These are phyloP conservation scores for Epipyxis sp. DNA, from an alignment of 108 stramenopile species.

Conservation along the genomic window DNA sequence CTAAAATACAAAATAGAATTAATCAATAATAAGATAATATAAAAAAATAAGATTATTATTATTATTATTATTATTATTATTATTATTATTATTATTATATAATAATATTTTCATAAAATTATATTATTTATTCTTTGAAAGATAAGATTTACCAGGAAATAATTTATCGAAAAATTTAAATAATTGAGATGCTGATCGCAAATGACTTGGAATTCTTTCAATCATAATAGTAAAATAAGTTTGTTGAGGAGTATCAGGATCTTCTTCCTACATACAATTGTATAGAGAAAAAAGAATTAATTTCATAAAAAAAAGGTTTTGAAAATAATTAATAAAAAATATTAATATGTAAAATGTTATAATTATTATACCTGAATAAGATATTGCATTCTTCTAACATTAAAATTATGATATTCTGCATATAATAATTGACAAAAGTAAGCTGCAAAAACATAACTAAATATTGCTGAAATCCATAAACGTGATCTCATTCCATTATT, in stretches of 20 bases:
- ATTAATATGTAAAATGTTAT: no score
- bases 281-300: no score
- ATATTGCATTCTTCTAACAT: neutral
- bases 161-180: slow-evolving; percentile 19
- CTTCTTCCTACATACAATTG: neutral
- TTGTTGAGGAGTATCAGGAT: slow-evolving; percentile 30
- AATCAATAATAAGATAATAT: no score
- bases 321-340: no score
- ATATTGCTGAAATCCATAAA: slow-evolving; percentile 20
- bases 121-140: no score
- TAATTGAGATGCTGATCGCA: neutral
- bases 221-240: slow-evolving; percentile 27
- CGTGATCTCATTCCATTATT: neutral
- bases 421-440: slow-evolving; percentile 23
- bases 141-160: no score
- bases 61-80: slow-evolving; percentile 18
- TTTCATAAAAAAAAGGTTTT: no score
- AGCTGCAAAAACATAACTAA: slow-evolving; percentile 26
- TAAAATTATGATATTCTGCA: slow-evolving; percentile 18
- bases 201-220: neutral
- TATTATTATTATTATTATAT: no score
- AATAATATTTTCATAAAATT: no score
- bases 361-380: slow-evolving; percentile 4
- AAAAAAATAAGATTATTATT: no score
- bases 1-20: no score